Percentiles rank a stretch among this genome's conserved stretches.
Evolutionary conservation across 2,329 filamentous ascomycete genomes (phyloP).

Genomic region (Diatrype stigma): DNA sequence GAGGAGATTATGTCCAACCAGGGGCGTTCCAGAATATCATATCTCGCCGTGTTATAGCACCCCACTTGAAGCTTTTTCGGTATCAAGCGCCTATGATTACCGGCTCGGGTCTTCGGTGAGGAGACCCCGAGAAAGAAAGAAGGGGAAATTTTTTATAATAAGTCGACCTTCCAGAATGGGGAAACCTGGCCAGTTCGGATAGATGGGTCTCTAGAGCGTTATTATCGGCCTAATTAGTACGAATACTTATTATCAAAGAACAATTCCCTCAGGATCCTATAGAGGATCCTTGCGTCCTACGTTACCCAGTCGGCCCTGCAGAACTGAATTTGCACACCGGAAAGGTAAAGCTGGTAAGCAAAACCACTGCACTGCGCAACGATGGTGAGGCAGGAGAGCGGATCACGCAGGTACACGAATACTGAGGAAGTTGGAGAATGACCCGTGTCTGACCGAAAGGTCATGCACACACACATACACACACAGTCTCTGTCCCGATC

Average conservation of each 20-base stretch:
- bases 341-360: background rate
- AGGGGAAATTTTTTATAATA: too few species aligned
- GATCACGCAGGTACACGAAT: background rate
- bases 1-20: background rate
- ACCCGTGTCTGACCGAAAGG: conserved; percentile 20
- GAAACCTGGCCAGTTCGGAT: conserved; percentile 9
- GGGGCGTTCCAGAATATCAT: background rate
- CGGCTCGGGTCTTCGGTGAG: conserved; percentile 23
- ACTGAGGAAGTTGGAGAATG: conserved; percentile 5
- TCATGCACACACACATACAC: conserved; percentile 2
- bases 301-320: conserved; percentile 10
- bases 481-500: conserved; percentile 12
- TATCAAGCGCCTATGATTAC: background rate
- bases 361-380: background rate
- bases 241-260: conserved; percentile 14
- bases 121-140: conserved; percentile 10
- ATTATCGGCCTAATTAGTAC: conserved; percentile 1
- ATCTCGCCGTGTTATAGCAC: background rate
- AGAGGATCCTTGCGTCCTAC: conserved; percentile 12
- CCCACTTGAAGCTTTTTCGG: background rate
- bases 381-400: background rate
- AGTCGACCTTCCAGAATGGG: conserved; percentile 23
- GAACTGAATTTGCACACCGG: background rate
- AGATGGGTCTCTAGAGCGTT: conserved; percentile 3
- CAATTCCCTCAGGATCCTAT: conserved; percentile 13